Base-by-base conservation (phyloP, 2,329 filamentous ascomycete species). In the Diaporthe citri region DNA sequence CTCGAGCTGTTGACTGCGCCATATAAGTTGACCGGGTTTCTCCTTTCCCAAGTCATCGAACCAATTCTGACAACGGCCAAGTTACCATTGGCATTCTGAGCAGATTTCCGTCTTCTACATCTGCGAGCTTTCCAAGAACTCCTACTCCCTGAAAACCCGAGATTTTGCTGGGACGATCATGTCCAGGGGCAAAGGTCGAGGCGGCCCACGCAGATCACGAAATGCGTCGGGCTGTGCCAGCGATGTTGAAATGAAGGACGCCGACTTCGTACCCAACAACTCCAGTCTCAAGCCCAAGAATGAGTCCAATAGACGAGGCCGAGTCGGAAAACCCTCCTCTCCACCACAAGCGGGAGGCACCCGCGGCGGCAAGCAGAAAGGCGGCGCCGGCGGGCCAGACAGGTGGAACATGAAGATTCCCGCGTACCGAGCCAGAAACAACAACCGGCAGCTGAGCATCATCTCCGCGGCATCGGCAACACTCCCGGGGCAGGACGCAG, bases 191-290 rank as follows among this genome's bases (percentile, higher is more conserved):
- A 69, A 28, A 51, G 31, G 52, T 34, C 43, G 60, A 64, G 43
- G 60, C 39, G 36, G 72, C 8, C 57, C 10, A 10, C 28, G 25
- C 43, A 74, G 64, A 36, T n/a, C 56, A 22, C 55, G 36, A 20
- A n/a, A 51, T 22, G 55, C 2, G 7, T 8, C 22, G 5, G 59
- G 39, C 34, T 17, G 31, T 20, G 41, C 41, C 5, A 39, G 41
- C 48, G 59, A 71, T 46, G 25, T 62, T 12, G 67, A 72, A 25
- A 74, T 64, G 59, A 41, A 34, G 4, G 51, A 46, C 41, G 39
- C 31, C 22, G 39, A 39, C 25, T 8, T 46, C 8, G 12, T n/a
- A 17, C 43, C 52, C n/a, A 55, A 41, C 6, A 34, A 39, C 20
- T 41, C 52, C n/a, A 46, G n/a, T n/a, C 9, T 71, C 56, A 59